Conservation (phyloP, 2,329 filamentous ascomycete species). For the Alternaria alternata region DNA sequence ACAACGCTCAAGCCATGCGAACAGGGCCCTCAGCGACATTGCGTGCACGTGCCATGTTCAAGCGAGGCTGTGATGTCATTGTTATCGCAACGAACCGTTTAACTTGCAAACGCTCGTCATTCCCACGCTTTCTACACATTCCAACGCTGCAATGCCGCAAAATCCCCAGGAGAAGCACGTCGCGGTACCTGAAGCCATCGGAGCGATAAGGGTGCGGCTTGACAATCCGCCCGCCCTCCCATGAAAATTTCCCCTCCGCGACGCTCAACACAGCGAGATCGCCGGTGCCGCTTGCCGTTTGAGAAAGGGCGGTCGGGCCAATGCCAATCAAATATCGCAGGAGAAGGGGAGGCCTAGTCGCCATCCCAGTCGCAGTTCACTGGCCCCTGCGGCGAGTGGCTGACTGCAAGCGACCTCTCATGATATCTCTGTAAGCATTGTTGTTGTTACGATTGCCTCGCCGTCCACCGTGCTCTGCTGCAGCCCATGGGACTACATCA, state of each 20-base stretch:
- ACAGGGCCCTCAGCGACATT: slow-evolving; percentile 8
- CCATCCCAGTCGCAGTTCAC: slow-evolving; percentile 27
- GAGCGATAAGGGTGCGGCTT: slow-evolving; percentile 26
- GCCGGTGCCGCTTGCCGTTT: slow-evolving; percentile 31
- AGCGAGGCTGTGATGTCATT: slow-evolving; percentile 29
- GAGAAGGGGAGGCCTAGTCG: slow-evolving; percentile 11
- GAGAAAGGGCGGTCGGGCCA: slow-evolving; percentile 34
- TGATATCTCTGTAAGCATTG: slow-evolving; percentile 2
- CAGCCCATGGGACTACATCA: slow-evolving; percentile 1
- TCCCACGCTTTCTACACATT: not conserved
- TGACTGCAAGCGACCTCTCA: slow-evolving; percentile 28
- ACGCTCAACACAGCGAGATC: slow-evolving; percentile 32
- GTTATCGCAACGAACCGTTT: slow-evolving; percentile 8
- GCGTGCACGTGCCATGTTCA: slow-evolving; percentile 19
- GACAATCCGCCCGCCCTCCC: slow-evolving; percentile 24
- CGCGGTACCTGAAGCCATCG: slow-evolving; percentile 33
- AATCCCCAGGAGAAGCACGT: not conserved
- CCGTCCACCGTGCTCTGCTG: slow-evolving; percentile 18
- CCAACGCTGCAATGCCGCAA: not conserved
- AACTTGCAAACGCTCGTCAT: slow-evolving; percentile 12
- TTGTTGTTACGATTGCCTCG: not conserved
- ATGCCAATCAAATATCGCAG: slow-evolving; percentile 27
- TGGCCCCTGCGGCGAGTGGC: slow-evolving; percentile 19
- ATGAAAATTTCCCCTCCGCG: slow-evolving; percentile 29
- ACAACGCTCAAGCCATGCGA: slow-evolving; percentile 25